Base-by-base conservation (phyloP, 23 red algal species). In the Gracilaria gracilis region DNA sequence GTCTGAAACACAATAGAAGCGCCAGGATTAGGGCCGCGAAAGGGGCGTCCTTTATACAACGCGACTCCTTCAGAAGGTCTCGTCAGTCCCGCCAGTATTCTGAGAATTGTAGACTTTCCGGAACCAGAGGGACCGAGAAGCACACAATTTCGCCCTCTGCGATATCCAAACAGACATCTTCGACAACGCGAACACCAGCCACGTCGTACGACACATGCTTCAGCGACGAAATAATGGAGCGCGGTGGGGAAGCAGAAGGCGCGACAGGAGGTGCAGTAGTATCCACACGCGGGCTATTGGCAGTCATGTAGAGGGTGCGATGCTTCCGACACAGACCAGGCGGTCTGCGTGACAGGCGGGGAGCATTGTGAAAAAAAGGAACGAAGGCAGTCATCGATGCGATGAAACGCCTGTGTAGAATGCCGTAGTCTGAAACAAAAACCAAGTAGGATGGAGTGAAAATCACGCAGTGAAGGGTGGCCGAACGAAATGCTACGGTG, bases 1-100 rank as follows among this genome's bases (percentile, higher is more conserved):
- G 91, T 96, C 72, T 99, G 97, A 75, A 99, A 99, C 0, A 99
- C 97, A 64, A 99, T 94, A 2, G 94, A 88, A 23, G 97, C 91
- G 64, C 86, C 84, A 16, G 94, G 94, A 93, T 99, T 99, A 21
- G 91, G 83, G 9, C 94, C 94, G 24, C 32, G 38, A 58, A 99
- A 92, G 77, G 86, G 88, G 77, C 87, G 82, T 28, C 94, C 94
- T 58, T 83, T 65, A 54, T 88, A 96, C 73, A 93, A 85, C 0
- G 93, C 97, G 19, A 20, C 42, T 61, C 97, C 97, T 31, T 75
- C 42, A n/a, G 94, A 82, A 17, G 97, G 97, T 1, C 24, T 39
- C 1, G 80, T 69, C n/a, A 99, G 93, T 13, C 97, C 97, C 7
- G 97, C 94, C 23, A 96, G 67, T 7, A 99, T 95, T 57, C 97